Base-by-base conservation (phyloP, 106 monocot species). In the Allium cepa region DNA sequence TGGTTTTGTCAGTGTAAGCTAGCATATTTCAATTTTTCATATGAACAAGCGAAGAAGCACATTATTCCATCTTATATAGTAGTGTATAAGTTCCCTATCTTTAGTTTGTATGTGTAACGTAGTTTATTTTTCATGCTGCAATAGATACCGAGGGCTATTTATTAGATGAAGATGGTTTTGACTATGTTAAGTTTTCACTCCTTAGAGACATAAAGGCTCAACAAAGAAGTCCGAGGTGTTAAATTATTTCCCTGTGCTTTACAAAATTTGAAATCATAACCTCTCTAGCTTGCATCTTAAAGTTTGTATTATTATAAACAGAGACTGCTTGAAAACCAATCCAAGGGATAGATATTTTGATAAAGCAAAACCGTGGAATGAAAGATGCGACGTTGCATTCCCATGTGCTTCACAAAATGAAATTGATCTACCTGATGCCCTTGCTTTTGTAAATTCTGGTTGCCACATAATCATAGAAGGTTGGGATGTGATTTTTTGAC, bases 321-420 rank as follows among this genome's bases (percentile, higher is more conserved):
- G 99, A 80, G 90, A 99, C 28, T 99, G 93, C 60, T 49, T 85
- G 68, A 99, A 99, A 70, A 93, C 93, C 49, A 87, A 93, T 81
- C 47, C 81, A 65, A 73, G 80, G 70, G 99, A 93, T 17, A 99
- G 87, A 63, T 99, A 99, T 59, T 57, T 87, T 55, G 99, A 93
- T 64, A 81, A 84, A 81, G 77, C 80, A 78, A 99, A 93, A 49
- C 99, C 99, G 46, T 99, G 99, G 99, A 90, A 50, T 75, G 99
- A 90, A 73, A 76, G 60, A 17, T 93, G 88, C 74, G 93, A 93
- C 77, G 72, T 99, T 74, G 99, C 91, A 69, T 99, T 99, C 69
- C 92, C 93, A 69, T 99, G 99, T 81, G 84, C 90, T 72, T 76
- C 87, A 45, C 93, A 99, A 71, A 88, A 99, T 85, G 99, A 99